These are phyloP conservation scores for Penicillium canescens DNA, from an alignment of 495 filamentous ascomycete genomes.

Conservation along the genomic window DNA sequence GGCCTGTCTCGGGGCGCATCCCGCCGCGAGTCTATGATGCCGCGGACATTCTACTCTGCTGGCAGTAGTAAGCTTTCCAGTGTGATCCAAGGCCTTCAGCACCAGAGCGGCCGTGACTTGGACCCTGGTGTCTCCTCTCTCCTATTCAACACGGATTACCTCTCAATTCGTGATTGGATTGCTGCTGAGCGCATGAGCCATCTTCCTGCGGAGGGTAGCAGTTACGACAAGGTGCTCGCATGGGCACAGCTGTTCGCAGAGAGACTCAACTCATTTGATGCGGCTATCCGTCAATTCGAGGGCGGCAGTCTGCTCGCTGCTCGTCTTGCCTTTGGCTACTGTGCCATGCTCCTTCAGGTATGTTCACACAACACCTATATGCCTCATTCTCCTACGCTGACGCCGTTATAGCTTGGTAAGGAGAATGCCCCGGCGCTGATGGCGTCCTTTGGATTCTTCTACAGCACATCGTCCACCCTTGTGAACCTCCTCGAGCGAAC, in stretches of 20 bases:
- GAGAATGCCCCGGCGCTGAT: slow-evolving; percentile 27
- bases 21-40: slow-evolving; percentile 17
- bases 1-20: slow-evolving; percentile 9
- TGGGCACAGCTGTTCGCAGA: slow-evolving; percentile 34
- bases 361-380: background rate
- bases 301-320: slow-evolving; percentile 37
- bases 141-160: slow-evolving; percentile 24
- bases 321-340: slow-evolving; percentile 39
- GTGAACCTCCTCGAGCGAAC: slow-evolving; percentile 27
- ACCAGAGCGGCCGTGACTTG: slow-evolving; percentile 27
- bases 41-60: slow-evolving; percentile 21
- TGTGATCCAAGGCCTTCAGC: slow-evolving; percentile 25
- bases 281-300: slow-evolving; percentile 31
- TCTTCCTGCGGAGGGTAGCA: slow-evolving; percentile 39
- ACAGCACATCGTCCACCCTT: slow-evolving; percentile 21
- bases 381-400: background rate
- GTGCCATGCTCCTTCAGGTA: slow-evolving; percentile 38
- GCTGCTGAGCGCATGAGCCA: slow-evolving; percentile 35
- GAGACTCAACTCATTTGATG: slow-evolving; percentile 35
- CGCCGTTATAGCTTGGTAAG: slow-evolving; percentile 20
- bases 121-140: slow-evolving; percentile 12
- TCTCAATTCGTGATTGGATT: slow-evolving; percentile 31
- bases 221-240: slow-evolving; percentile 37
- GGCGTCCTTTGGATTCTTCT: slow-evolving; percentile 28
- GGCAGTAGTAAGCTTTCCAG: slow-evolving; percentile 24